Evolutionary conservation across 176 grass and related monocot genomes (phyloP).

Genomic region (Bothriochloa decipiens): DNA sequence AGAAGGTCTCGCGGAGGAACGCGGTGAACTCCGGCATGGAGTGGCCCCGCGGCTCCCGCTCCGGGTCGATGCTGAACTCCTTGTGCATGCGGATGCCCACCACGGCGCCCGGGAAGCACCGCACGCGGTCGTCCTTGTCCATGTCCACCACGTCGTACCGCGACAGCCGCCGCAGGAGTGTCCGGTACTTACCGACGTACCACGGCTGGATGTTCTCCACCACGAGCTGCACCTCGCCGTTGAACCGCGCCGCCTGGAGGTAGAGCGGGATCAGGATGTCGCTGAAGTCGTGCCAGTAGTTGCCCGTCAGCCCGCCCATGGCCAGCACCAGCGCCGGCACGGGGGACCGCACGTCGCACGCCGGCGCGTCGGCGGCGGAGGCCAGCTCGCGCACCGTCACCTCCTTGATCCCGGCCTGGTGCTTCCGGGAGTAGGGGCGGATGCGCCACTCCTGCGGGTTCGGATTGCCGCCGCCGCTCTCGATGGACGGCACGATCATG

Average conservation of each 20-base stretch:
- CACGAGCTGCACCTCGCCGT: conserved; percentile 71
- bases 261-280: conserved; percentile 80
- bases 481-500: conserved; percentile 54
- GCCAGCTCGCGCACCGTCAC: conserved; percentile 62
- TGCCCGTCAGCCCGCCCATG: conserved; percentile 75
- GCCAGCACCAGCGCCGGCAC: conserved; percentile 74
- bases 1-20: conserved; percentile 63
- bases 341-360: conserved; percentile 45
- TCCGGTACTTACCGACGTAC: conserved; percentile 67
- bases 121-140: conserved; percentile 57
- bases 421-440: conserved; percentile 66
- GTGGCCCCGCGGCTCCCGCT: conserved; percentile 44
- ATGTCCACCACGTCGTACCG: conserved; percentile 64
- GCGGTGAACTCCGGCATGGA: conserved; percentile 82
- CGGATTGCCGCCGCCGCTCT: conserved; percentile 48
- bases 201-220: conserved; percentile 65
- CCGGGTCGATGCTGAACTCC: conserved; percentile 91
- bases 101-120: conserved; percentile 66
- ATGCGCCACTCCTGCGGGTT: conserved; percentile 67
- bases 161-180: conserved; percentile 46
- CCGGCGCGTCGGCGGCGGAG: conserved; percentile 25
- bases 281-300: conserved; percentile 93
- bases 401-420: conserved; percentile 51
- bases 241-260: conserved; percentile 55
- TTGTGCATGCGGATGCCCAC: conserved; percentile 76